Conservation (phyloP, 169 alveolate species). For the Plasmodium vinckei region DNA sequence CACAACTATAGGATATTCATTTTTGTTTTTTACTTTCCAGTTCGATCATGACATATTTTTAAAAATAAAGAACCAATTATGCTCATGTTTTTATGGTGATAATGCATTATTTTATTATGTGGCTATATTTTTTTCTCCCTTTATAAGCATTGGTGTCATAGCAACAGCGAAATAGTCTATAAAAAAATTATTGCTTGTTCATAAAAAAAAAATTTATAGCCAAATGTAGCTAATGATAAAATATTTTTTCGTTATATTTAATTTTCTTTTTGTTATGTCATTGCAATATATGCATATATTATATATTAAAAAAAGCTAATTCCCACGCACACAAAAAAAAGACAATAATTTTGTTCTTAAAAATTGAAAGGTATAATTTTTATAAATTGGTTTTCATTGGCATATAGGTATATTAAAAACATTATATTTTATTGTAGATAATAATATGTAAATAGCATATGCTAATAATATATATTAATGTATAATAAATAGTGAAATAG, state of each 20-base stretch:
- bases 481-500: too few species aligned
- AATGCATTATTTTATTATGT: conserved; percentile 1
- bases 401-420: too few species aligned
- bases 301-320: too few species aligned
- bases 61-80: neutral
- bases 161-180: conserved; percentile 24
- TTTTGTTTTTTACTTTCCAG: neutral
- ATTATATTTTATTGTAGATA: too few species aligned
- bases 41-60: neutral
- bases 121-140: neutral
- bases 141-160: neutral
- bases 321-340: too few species aligned
- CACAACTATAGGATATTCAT: neutral
- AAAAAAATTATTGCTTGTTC: neutral
- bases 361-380: too few species aligned
- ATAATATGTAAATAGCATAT: too few species aligned
- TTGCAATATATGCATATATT: too few species aligned
- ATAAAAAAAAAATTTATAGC: neutral
- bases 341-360: too few species aligned
- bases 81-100: neutral
- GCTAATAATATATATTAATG: too few species aligned
- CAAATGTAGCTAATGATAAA: neutral
- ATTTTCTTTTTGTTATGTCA: neutral
- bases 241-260: neutral
- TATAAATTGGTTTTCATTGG: too few species aligned